A percentile compares a stretch with the other conserved stretches of the same genome.
phyloP scores from a whole-genome alignment of 202 grass and related monocot genomes.

The Brachypodium distachyon region DNA sequence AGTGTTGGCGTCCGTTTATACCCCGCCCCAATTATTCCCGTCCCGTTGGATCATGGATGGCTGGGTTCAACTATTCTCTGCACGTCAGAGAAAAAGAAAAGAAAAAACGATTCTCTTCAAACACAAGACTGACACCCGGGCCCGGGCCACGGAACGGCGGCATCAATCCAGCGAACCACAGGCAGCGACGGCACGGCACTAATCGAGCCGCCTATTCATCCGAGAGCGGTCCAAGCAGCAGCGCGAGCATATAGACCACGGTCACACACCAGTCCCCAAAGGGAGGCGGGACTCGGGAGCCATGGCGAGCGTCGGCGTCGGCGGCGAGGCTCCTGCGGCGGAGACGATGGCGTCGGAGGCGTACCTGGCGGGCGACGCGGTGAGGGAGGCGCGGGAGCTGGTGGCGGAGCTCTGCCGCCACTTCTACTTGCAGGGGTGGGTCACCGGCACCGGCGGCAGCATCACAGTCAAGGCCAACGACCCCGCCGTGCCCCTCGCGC shows the following conservation, averaged over 20 bases:
- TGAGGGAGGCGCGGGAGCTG: constrained; percentile 63
- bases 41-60: not conserved
- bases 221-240: not conserved
- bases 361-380: constrained; percentile 49
- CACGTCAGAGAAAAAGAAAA: no score
- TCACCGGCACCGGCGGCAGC: constrained; percentile 92
- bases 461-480: constrained; percentile 97
- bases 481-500: constrained; percentile 42
- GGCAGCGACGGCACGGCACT: not conserved
- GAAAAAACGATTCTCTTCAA: not conserved
- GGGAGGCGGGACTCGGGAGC: not conserved
- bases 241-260: not conserved
- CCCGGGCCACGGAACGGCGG: not conserved
- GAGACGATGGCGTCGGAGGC: constrained; percentile 29
- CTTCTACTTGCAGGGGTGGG: constrained; percentile 87
- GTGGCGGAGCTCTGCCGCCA: constrained; percentile 83
- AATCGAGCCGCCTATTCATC: not conserved
- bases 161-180: not conserved
- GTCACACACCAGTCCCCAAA: not conserved
- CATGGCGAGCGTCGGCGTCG: constrained; percentile 32
- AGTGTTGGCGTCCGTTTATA: no score
- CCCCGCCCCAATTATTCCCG: not conserved
- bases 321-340: not conserved
- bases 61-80: no score
- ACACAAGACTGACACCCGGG: not conserved